phyloP scores from a whole-genome alignment of 495 filamentous ascomycete species.

The Daldinia caldariorum region DNA sequence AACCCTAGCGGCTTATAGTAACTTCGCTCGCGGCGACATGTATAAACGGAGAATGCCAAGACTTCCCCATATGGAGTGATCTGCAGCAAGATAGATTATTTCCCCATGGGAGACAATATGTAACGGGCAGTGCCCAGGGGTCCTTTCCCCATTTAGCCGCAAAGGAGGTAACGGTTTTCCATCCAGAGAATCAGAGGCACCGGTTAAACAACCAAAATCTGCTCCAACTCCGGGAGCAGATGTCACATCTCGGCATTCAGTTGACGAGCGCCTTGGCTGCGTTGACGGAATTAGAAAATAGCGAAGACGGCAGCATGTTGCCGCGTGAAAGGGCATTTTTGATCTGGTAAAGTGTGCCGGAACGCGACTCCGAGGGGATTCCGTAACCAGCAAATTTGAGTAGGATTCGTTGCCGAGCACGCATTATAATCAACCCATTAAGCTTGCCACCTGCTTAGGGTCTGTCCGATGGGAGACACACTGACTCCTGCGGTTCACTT shows the following conservation, averaged over 20 bases:
- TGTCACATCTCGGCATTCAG: slow-evolving; percentile 39
- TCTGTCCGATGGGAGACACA: slow-evolving; percentile 36
- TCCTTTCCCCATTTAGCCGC: slow-evolving; percentile 38
- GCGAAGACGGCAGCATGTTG: slow-evolving; percentile 11
- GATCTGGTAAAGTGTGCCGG: slow-evolving; percentile 23
- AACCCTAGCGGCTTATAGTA: slow-evolving; percentile 12
- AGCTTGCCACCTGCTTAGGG: slow-evolving; percentile 25
- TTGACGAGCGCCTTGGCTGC: slow-evolving; percentile 31
- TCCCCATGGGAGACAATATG: slow-evolving; percentile 43
- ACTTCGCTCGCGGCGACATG: slow-evolving; percentile 27
- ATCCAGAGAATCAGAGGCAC: slow-evolving; percentile 29
- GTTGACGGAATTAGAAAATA: slow-evolving; percentile 27
- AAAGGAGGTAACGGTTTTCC: slow-evolving; percentile 33
- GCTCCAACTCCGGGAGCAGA: slow-evolving; percentile 37
- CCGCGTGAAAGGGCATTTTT: slow-evolving; percentile 32
- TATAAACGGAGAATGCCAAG: slow-evolving; percentile 43
- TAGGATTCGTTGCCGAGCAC: slow-evolving; percentile 11
- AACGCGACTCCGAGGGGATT: slow-evolving; percentile 38
- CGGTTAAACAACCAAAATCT: slow-evolving; percentile 36
- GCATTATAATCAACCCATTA: slow-evolving; percentile 22
- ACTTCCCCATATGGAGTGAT: slow-evolving; percentile 40
- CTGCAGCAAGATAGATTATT: slow-evolving; percentile 37
- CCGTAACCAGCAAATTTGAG: slow-evolving; percentile 11
- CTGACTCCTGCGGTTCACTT: slow-evolving; percentile 10
- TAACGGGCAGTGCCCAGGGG: slow-evolving; percentile 28